phyloP scores from a whole-genome alignment of 345 rosid species.

The Schrenkiella parvula region DNA sequence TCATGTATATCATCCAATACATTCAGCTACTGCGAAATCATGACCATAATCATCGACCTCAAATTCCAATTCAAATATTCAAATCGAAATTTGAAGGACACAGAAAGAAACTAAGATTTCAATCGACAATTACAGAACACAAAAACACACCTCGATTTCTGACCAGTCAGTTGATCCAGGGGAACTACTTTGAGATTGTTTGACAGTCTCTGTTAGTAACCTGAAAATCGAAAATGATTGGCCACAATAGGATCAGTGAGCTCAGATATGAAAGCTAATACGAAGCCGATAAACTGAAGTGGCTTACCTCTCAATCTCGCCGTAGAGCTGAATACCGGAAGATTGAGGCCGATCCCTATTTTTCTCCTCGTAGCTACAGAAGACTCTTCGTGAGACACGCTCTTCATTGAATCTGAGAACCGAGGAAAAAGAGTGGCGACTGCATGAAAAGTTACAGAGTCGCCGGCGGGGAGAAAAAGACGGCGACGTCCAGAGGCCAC shows the following conservation, averaged over 20 bases:
- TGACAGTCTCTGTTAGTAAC: conserved; percentile 75
- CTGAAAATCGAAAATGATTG: conserved; percentile 36
- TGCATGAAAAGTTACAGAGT: background rate
- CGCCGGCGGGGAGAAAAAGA: conserved; percentile 26
- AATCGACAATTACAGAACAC: background rate
- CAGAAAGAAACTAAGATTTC: background rate
- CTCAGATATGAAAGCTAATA: background rate
- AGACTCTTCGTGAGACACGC: conserved; percentile 8
- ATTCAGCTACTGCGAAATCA: background rate
- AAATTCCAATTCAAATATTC: background rate
- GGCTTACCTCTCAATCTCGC: conserved; percentile 80
- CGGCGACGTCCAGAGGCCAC: conserved; percentile 27
- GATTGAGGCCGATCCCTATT: conserved; percentile 44
- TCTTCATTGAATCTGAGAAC: background rate
- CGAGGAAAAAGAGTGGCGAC: background rate
- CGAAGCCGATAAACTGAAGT: background rate
- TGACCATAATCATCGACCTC: background rate
- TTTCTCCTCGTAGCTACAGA: conserved; percentile 24
- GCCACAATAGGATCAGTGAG: background rate
- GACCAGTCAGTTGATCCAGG: conserved; percentile 64
- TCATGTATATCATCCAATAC: background rate
- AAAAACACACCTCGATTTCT: conserved; percentile 65
- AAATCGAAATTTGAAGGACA: background rate
- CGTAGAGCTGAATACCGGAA: conserved; percentile 62
- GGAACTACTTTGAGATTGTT: conserved; percentile 70